These are phyloP conservation scores for Penicillium mononematosum DNA, from an alignment of 495 filamentous ascomycete species.

Conservation along the genomic window DNA sequence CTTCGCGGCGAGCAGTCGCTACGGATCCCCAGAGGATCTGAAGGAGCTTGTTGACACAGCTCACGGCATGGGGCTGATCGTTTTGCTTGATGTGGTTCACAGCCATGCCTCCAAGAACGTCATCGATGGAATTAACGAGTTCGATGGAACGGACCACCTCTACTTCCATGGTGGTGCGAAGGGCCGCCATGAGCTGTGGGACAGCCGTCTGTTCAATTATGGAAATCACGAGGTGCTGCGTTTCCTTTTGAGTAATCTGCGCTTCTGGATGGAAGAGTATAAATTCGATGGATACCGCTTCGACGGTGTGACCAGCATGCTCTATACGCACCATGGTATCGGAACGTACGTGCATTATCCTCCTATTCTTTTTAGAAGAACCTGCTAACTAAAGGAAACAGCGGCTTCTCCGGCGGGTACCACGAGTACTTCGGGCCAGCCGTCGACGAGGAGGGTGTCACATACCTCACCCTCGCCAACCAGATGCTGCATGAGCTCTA, in stretches of 20 bases:
- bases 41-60: conserved; percentile 97
- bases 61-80: conserved; percentile 85
- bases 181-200: conserved; percentile 90
- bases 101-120: conserved; percentile 98
- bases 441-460: conserved; percentile 94
- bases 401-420: conserved; percentile 96
- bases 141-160: conserved; percentile 89
- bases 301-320: conserved; percentile 97
- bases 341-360: conserved; percentile 72
- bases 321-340: conserved; percentile 94
- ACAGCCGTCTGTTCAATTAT: conserved; percentile 96
- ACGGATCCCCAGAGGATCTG: conserved; percentile 89
- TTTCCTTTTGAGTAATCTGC: conserved; percentile 90
- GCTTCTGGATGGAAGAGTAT: conserved; percentile 99
- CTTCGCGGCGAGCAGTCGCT: conserved; percentile 95
- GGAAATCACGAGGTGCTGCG: conserved; percentile 90
- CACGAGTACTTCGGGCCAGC: conserved; percentile 93
- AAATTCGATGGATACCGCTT: conserved; percentile 95
- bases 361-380: not conserved
- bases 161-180: conserved; percentile 89
- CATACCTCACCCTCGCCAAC: conserved; percentile 95
- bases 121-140: conserved; percentile 87
- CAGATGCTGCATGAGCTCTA: conserved; percentile 91
- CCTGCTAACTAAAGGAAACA: conserved; percentile 32
- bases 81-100: conserved; percentile 94